Conservation (phyloP, 176 grass and related monocot species). For the Olyra latifolia region DNA sequence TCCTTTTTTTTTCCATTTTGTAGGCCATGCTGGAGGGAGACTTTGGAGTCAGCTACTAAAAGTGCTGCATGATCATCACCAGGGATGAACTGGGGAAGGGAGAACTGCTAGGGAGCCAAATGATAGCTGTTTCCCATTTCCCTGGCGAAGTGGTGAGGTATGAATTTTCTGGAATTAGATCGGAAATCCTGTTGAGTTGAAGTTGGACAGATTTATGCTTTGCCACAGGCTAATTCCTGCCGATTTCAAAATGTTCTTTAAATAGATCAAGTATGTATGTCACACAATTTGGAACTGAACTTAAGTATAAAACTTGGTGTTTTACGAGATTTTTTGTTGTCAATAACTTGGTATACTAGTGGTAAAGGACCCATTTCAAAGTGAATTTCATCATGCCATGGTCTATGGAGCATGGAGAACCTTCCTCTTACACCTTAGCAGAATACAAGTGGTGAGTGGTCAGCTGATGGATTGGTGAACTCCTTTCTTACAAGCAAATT, state of each 20-base stretch:
- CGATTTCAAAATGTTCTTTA: neutral
- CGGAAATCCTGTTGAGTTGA: neutral
- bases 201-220: neutral
- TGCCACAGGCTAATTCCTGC: neutral
- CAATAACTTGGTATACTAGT: neutral
- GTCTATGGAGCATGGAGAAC: neutral
- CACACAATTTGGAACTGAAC: neutral
- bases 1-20: constrained; percentile 44
- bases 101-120: neutral
- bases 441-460: constrained; percentile 17
- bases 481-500: constrained; percentile 1
- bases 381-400: constrained; percentile 3
- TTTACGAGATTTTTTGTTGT: neutral
- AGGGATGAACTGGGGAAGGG: neutral
- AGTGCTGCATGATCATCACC: neutral
- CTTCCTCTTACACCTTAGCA: neutral
- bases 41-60: neutral
- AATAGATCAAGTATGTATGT: neutral
- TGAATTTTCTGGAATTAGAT: neutral
- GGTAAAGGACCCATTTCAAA: neutral
- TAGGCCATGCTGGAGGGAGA: neutral
- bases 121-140: neutral
- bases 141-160: neutral
- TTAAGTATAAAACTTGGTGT: neutral
- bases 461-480: neutral